Conservation (phyloP, 805 yeast genomes). For the Suhomyces pyralidae region DNA sequence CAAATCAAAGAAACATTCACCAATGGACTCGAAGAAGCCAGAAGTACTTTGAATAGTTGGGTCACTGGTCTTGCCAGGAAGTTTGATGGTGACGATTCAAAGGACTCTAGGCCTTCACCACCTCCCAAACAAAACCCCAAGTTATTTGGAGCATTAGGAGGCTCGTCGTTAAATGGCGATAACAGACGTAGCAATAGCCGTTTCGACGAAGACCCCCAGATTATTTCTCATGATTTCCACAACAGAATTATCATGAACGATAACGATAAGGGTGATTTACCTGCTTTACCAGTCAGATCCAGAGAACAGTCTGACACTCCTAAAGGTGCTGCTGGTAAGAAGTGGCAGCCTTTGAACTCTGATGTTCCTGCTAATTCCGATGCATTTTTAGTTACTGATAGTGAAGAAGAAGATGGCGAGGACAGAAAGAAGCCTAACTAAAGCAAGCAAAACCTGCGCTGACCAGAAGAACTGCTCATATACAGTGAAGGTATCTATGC, state of each 20-base stretch:
- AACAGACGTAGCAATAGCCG: slow-evolving; percentile 14
- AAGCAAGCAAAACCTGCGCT: background rate
- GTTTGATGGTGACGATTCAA: slow-evolving; percentile 27
- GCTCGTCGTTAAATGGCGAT: slow-evolving; percentile 33
- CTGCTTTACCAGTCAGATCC: slow-evolving; percentile 20
- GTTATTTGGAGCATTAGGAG: slow-evolving; percentile 46
- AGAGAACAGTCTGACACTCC: slow-evolving; percentile 4
- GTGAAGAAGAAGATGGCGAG: slow-evolving; percentile 38
- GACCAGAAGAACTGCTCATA: background rate
- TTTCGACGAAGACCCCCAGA: slow-evolving; percentile 57
- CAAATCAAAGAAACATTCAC: slow-evolving; percentile 65
- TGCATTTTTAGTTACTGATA: slow-evolving; percentile 44
- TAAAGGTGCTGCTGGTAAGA: slow-evolving; percentile 11
- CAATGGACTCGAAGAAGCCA: slow-evolving; percentile 79
- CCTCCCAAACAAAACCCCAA: slow-evolving; percentile 23
- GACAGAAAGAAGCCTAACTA: slow-evolving; percentile 1
- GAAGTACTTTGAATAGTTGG: slow-evolving; percentile 74
- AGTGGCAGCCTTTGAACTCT: slow-evolving; percentile 39
- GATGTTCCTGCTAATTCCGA: slow-evolving; percentile 41
- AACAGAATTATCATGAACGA: slow-evolving; percentile 43
- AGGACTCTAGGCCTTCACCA: slow-evolving; percentile 8
- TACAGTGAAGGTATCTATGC: background rate
- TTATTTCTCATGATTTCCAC: slow-evolving; percentile 47
- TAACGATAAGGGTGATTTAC: slow-evolving; percentile 24
- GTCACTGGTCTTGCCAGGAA: slow-evolving; percentile 63